Evolutionary conservation across 2,329 filamentous ascomycete species (phyloP), one percentile per base, ranked within the genome.

Genomic region (Thielaviopsis musarum): DNA sequence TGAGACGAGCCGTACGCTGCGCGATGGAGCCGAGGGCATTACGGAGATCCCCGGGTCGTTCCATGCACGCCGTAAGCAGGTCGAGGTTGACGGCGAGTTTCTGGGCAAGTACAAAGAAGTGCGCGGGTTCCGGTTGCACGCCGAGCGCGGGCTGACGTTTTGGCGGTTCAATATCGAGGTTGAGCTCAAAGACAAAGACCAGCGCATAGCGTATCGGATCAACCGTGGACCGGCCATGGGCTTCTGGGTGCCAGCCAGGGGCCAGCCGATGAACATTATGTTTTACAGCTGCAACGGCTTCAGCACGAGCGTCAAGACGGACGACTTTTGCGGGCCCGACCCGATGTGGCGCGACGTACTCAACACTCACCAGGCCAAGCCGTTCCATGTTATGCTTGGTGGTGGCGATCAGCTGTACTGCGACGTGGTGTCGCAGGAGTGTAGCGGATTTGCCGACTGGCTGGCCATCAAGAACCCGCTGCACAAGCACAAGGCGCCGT

Each of bases 251-350:
- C 93, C 94, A 5, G 86, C 85, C 34, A 80, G 78, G 56, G 85
- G 83, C 17, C 79, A 95, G 69, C 81, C 87, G 2, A 98, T 98
- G 93, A 96, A 97, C 72, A 88, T 96, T 69, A 95, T 97, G 90
- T 98, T 96, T 73, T 82, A 97, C 73, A 95, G 87, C 69, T 95
- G 93, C 74, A 98, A 98, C 69, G 93, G 94, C 1, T 98, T 98
- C 74, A 91, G 88, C 65, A 70, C 85, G 57, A 85, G 81, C 60
- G 87, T 87, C 24, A 84, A 95, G 63, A 74, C 89, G 0, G 79
- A 94, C 67, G 78, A 84, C 53, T 85, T 96, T 69, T 93, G 85
- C 67, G 93, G 93, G 0, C 93, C 94, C 0, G 93, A 98, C 71
- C 93, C 93, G 1, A 78, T 98, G 72, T 98, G 94, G 93, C 85